Conservation (phyloP, 164 flowering plant genomes). For the Houttuynia cordata region DNA sequence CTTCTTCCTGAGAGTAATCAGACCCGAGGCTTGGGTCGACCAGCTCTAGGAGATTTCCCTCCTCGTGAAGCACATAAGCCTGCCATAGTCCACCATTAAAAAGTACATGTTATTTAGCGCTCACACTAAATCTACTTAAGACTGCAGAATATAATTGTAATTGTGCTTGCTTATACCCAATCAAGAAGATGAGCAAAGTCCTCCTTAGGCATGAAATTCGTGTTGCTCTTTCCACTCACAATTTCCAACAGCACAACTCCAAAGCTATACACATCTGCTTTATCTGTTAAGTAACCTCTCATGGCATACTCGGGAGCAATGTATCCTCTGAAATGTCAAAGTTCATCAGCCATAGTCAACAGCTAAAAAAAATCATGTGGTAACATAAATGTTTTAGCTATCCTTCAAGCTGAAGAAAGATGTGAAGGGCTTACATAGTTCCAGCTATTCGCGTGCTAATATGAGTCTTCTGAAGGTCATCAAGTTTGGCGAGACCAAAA, state of each 20-base stretch:
- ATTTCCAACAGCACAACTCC: background rate
- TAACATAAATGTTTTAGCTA: background rate
- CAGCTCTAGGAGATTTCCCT: conserved; percentile 60
- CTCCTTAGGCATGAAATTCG: background rate
- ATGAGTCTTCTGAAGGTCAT: conserved; percentile 33
- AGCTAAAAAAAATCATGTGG: background rate
- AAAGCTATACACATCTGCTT: conserved; percentile 3
- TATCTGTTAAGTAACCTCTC: background rate
- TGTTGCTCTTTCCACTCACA: background rate
- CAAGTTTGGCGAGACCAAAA: conserved; percentile 39
- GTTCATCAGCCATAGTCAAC: background rate
- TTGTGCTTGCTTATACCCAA: background rate
- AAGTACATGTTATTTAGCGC: too few relatives aligned
- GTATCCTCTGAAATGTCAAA: background rate
- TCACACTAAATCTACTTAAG: too few relatives aligned
- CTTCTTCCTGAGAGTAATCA: conserved; percentile 43
- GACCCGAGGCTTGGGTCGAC: conserved; percentile 56
- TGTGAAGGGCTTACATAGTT: conserved; percentile 21
- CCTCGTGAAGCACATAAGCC: conserved; percentile 64
- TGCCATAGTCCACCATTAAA: conserved; percentile 12
- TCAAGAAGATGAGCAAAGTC: conserved; percentile 2
- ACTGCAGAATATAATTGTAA: too few relatives aligned
- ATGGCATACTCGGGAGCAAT: conserved; percentile 3
- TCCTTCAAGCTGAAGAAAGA: background rate
- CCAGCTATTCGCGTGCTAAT: conserved; percentile 49